Base-by-base conservation (phyloP, 2,329 filamentous ascomycete genomes). In the Fusarium albidum region DNA sequence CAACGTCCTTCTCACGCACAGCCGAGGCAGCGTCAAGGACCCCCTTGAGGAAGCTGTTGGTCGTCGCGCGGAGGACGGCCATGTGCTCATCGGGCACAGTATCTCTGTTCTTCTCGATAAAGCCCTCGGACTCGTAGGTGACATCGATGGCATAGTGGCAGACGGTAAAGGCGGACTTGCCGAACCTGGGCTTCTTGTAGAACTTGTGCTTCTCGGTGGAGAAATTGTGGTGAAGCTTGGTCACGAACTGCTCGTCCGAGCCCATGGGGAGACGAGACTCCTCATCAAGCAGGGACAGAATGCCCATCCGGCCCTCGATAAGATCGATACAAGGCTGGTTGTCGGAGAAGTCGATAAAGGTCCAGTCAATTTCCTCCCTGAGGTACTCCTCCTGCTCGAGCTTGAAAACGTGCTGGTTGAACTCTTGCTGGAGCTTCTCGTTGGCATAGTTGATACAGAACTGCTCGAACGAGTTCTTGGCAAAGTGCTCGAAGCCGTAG, bases 371-470 rank as follows among this genome's bases (percentile, higher is more conserved):
- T 77, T 98, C 82, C 76, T 99, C 95, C 49, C 89, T 87, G 33
- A 97, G 84, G 71, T 99, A 99, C 75, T 99, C 95, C 72, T 99
- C 95, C 73, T 99, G 95, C 74, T 99, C 95, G 17, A 99, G 84
- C 75, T 98, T 97, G 84, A 99, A 99, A 29, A 99, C 95, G 70
- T 99, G 95, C 72, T 96, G 92, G 76, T 99, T 99, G 81, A 99
- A 99, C 73, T 98, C 94, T 73, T 99, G 95, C 73, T 99, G 95
- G 48, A 99, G 80, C 77, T 99, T 99, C 77, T 99, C 95, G 75
- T 99, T 99, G 76, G 95, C 95, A 70, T 99, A 99, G 77, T 99
- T 99, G 84, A 99, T 99, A 77, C 95, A 99, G 76, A 99, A 99
- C 74, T 99, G 95, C 74, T 99, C 95, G 68, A 99, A 99, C 1